Evolutionary conservation across 2,329 filamentous ascomycete genomes (phyloP).

Genomic region (Aspergillus thermomutatus): DNA sequence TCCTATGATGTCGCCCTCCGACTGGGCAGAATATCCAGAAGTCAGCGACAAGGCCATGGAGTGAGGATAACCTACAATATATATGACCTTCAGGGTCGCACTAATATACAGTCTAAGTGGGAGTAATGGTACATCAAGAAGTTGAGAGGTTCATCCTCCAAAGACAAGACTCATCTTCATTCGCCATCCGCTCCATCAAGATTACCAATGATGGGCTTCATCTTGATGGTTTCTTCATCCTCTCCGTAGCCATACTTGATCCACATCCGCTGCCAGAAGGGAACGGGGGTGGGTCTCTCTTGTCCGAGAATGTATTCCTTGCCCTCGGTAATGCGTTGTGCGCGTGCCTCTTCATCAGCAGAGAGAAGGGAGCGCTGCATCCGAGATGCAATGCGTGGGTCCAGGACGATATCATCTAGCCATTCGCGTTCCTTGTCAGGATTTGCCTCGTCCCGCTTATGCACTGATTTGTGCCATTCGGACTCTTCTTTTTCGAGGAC

Average conservation of each 20-base stretch:
- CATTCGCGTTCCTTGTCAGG: conserved; percentile 68
- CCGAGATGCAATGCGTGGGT: conserved; percentile 68
- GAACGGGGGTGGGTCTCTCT: conserved; percentile 36
- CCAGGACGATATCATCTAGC: conserved; percentile 70
- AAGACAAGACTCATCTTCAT: conserved; percentile 2
- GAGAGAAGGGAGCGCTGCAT: conserved; percentile 77
- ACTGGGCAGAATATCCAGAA: too few relatives aligned
- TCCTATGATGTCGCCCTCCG: neutral
- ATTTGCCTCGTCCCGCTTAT: conserved; percentile 51
- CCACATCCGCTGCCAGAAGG: conserved; percentile 40
- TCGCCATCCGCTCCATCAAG: conserved; percentile 31
- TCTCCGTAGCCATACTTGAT: conserved; percentile 41
- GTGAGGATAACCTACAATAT: neutral
- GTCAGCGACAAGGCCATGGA: neutral
- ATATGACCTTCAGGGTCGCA: neutral
- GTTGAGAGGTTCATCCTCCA: neutral
- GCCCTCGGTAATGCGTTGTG: conserved; percentile 59
- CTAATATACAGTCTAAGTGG: neutral
- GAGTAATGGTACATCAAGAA: neutral
- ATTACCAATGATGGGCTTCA: conserved; percentile 41
- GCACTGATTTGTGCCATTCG: conserved; percentile 80
- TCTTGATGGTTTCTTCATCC: conserved; percentile 35
- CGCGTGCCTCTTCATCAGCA: conserved; percentile 66
- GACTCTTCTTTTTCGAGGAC: conserved; percentile 68
- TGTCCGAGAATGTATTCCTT: conserved; percentile 69